These are phyloP conservation scores for Torrubiella hemipterigena DNA, from an alignment of 2,329 filamentous ascomycete genomes.

Conservation along the genomic window DNA sequence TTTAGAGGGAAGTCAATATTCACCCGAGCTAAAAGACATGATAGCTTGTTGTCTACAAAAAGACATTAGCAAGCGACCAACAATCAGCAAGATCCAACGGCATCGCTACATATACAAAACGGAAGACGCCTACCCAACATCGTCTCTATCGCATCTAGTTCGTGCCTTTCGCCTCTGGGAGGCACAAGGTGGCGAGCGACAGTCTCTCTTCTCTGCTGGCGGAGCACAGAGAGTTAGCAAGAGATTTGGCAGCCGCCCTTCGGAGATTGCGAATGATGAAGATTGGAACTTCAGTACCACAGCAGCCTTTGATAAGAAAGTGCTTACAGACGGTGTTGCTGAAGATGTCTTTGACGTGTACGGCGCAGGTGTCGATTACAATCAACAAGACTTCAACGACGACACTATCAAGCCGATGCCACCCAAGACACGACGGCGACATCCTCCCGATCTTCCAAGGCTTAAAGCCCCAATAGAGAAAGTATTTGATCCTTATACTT, in stretches of 20 bases:
- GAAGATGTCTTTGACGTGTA: slow-evolving; percentile 51
- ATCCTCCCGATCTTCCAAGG: slow-evolving; percentile 45
- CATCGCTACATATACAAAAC: slow-evolving; percentile 60
- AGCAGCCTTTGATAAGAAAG: slow-evolving; percentile 47
- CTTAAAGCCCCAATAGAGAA: slow-evolving; percentile 50
- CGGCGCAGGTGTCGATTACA: slow-evolving; percentile 44
- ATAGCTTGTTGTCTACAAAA: slow-evolving; percentile 63
- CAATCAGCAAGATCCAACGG: slow-evolving; percentile 55
- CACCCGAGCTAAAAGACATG: slow-evolving; percentile 54
- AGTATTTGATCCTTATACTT: slow-evolving; percentile 54
- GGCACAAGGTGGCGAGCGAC: slow-evolving; percentile 56
- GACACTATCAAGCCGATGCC: slow-evolving; percentile 42
- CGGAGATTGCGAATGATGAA: slow-evolving; percentile 37
- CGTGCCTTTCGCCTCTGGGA: slow-evolving; percentile 68
- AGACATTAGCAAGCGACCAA: slow-evolving; percentile 55
- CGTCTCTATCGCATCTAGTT: slow-evolving; percentile 52
- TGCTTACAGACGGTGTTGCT: slow-evolving; percentile 38
- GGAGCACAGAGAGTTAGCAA: slow-evolving; percentile 44
- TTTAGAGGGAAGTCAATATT: slow-evolving; percentile 61
- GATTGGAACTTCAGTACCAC: slow-evolving; percentile 61
- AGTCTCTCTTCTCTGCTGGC: slow-evolving; percentile 48
- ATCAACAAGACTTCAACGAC: slow-evolving; percentile 30
- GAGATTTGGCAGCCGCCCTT: slow-evolving; percentile 27
- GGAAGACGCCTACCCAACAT: slow-evolving; percentile 48
- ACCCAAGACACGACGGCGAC: slow-evolving; percentile 37